phyloP scores from a whole-genome alignment of 179 eudicot genomes.

The Actinidia polygama region DNA sequence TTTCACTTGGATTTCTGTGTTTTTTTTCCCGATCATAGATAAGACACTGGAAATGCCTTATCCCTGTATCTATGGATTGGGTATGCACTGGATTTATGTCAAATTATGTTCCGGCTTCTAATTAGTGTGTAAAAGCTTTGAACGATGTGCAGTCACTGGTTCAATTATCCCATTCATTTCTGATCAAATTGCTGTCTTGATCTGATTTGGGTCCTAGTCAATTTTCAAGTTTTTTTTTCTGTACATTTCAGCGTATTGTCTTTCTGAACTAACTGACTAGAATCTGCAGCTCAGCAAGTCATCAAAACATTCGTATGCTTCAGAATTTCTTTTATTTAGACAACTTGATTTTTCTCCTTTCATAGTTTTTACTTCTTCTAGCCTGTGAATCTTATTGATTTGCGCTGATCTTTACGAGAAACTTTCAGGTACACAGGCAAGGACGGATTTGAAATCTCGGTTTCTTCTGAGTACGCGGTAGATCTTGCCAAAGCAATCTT shows the following conservation, averaged over 20 bases:
- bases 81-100: background rate
- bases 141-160: background rate
- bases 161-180: background rate
- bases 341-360: background rate
- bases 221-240: background rate
- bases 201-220: background rate
- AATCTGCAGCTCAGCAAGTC: background rate
- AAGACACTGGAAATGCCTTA: background rate
- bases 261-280: background rate
- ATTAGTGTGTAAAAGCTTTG: background rate
- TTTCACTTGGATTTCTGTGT: background rate
- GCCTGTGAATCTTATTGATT: conserved; percentile 1
- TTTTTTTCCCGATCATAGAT: background rate
- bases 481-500: conserved; percentile 84
- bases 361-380: no score
- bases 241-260: background rate
- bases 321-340: background rate
- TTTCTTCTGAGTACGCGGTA: conserved; percentile 76
- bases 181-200: background rate
- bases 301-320: background rate
- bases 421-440: conserved; percentile 88
- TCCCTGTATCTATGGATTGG: background rate
- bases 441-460: conserved; percentile 96
- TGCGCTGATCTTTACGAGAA: background rate
- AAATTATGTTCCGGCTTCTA: background rate